Evolutionary conservation across 176 grass and related monocot species (phyloP).

Genomic region (Juncus effusus): DNA sequence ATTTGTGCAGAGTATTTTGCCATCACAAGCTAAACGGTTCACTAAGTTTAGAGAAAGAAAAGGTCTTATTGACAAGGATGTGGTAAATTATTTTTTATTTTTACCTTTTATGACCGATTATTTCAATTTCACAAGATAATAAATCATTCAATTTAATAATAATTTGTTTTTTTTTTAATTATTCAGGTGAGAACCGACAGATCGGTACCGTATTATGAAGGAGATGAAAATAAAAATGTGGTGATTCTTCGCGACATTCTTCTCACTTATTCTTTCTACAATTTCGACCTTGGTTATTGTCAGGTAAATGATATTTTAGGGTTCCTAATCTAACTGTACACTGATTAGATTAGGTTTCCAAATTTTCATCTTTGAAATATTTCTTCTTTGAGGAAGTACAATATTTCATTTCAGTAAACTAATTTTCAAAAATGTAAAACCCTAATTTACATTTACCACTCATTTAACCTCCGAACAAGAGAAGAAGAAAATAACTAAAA

Average conservation of each 20-base stretch:
- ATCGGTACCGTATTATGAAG: conserved; percentile 86
- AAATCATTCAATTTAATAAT: conserved; percentile 4
- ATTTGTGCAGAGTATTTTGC: conserved; percentile 74
- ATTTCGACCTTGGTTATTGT: conserved; percentile 99
- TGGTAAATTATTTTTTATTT: conserved; percentile 51
- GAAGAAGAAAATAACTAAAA: too few species aligned
- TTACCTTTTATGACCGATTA: not conserved
- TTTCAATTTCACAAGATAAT: not conserved
- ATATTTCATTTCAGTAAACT: too few species aligned
- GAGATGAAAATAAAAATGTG: conserved; percentile 92
- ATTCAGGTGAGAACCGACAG: conserved; percentile 96
- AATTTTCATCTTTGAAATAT: too few species aligned
- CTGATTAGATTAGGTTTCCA: too few species aligned
- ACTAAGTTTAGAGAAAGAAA: conserved; percentile 98
- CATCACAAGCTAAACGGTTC: conserved; percentile 92
- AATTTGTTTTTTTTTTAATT: conserved; percentile 28
- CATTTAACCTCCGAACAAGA: too few species aligned
- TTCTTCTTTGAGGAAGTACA: too few species aligned
- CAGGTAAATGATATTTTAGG: conserved; percentile 54
- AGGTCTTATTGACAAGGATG: conserved; percentile 97
- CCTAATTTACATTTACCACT: too few species aligned
- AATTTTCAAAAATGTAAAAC: too few species aligned
- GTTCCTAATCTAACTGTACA: too few species aligned
- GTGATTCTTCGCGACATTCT: conserved; percentile 84
- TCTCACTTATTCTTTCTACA: conserved; percentile 96